phyloP scores from a whole-genome alignment of 345 rosid genomes.

The Lepidium sativum region DNA sequence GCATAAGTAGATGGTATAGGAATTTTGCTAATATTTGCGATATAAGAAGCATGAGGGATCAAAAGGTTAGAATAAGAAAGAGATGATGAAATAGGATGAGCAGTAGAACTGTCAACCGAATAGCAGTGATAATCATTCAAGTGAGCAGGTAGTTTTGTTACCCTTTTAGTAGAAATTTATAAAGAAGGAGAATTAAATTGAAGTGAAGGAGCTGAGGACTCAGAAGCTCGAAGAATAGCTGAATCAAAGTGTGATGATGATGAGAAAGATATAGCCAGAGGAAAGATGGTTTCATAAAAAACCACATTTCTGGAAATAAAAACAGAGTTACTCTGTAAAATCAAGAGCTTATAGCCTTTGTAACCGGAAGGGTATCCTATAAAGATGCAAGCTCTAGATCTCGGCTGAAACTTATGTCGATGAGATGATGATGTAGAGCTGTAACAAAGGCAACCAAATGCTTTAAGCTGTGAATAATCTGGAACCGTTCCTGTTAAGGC shows the following conservation, averaged over 20 bases:
- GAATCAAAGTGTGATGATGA: fast-evolving
- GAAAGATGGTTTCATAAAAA: neutral
- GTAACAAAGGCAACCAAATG: neutral
- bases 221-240: fast-evolving
- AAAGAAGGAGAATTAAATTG: neutral
- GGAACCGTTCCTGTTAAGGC: fast-evolving
- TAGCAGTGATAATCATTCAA: neutral
- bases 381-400: fast-evolving
- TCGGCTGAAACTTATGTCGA: neutral
- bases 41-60: neutral
- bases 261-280: neutral
- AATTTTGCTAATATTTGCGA: neutral
- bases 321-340: neutral
- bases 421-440: fast-evolving
- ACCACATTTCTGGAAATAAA: fast-evolving
- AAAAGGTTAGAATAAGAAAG: neutral
- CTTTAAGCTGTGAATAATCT: too few species aligned
- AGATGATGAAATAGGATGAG: neutral
- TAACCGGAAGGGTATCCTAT: neutral
- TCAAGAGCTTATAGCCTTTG: neutral
- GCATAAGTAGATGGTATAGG: neutral
- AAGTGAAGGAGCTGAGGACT: neutral
- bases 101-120: too few species aligned
- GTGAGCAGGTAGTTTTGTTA: too few species aligned
- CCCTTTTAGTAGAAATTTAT: neutral